phyloP scores from a whole-genome alignment of 2,329 filamentous ascomycete species.

The Fusarium transvaalense region DNA sequence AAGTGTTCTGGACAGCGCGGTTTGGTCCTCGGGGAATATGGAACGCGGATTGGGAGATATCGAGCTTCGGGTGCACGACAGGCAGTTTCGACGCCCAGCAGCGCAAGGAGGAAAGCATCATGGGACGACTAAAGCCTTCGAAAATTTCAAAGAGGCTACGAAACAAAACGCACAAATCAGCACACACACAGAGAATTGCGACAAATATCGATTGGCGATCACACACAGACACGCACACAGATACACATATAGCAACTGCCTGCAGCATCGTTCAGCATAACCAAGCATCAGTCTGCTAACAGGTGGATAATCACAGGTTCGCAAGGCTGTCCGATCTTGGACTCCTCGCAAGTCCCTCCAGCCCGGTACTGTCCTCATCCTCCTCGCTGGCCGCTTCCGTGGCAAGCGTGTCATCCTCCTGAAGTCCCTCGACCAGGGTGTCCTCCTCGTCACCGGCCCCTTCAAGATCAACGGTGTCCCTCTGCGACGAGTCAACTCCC shows the following conservation, averaged over 20 bases:
- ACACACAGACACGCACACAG: not conserved
- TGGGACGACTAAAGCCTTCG: slow-evolving; percentile 21
- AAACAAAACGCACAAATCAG: slow-evolving; percentile 33
- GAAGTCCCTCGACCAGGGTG: slow-evolving; percentile 96
- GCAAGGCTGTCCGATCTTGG: slow-evolving; percentile 92
- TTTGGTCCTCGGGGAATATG: slow-evolving; percentile 16
- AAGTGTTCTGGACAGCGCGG: slow-evolving; percentile 15
- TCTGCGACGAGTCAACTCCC: slow-evolving; percentile 91
- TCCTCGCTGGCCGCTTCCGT: slow-evolving; percentile 99
- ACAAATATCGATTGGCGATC: slow-evolving; percentile 38
- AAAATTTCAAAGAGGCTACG: slow-evolving; percentile 31
- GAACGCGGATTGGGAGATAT: slow-evolving; percentile 24
- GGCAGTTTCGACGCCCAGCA: slow-evolving; percentile 25
- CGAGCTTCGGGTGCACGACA: slow-evolving; percentile 16
- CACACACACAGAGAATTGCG: slow-evolving; percentile 13
- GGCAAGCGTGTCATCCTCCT: slow-evolving; percentile 99
- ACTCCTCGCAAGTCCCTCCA: slow-evolving; percentile 89
- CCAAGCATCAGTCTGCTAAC: slow-evolving; percentile 49
- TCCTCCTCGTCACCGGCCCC: slow-evolving; percentile 98
- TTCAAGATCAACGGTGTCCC: slow-evolving; percentile 99
- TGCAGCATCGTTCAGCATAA: slow-evolving; percentile 14
- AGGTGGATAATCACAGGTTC: slow-evolving; percentile 72
- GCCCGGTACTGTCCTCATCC: slow-evolving; percentile 97
- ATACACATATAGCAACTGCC: slow-evolving; percentile 7
- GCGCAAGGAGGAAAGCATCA: slow-evolving; percentile 20